Evolutionary conservation across 2,329 filamentous ascomycete genomes (phyloP).

Genomic region (Aspergillus persii): DNA sequence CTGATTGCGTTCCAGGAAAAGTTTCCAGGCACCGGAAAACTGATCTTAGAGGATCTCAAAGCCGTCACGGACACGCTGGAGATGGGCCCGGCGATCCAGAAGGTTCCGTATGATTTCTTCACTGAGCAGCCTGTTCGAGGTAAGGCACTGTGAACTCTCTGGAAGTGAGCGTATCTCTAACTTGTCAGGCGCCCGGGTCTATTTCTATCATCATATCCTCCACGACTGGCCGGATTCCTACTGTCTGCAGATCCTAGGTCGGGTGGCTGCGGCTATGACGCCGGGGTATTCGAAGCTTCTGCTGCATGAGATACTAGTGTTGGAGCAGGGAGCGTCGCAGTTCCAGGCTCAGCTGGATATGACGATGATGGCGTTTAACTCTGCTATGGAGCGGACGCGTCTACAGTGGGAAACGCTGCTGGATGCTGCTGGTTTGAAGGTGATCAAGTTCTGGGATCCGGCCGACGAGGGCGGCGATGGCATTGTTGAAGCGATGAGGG

Average conservation of each 20-base stretch:
- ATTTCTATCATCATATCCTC: neutral
- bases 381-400: conserved; percentile 4
- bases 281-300: conserved; percentile 7
- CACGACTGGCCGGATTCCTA: neutral
- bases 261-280: conserved; percentile 1
- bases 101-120: neutral
- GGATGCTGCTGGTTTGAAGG: neutral
- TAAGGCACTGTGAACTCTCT: neutral
- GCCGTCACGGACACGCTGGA: neutral
- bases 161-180: neutral
- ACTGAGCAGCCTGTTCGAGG: neutral
- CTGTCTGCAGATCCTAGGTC: neutral
- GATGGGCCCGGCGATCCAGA: neutral
- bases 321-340: neutral
- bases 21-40: neutral
- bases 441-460: conserved; percentile 5
- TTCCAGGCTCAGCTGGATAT: conserved; percentile 7
- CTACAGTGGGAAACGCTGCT: conserved; percentile 4
- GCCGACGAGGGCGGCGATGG: conserved; percentile 5
- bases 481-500: conserved; percentile 3
- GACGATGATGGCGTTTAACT: conserved; percentile 5
- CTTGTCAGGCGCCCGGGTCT: neutral
- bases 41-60: neutral
- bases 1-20: neutral
- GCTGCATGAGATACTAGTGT: conserved; percentile 2